phyloP scores from a whole-genome alignment of 176 grass and related monocot species.

The Triticum urartu region DNA sequence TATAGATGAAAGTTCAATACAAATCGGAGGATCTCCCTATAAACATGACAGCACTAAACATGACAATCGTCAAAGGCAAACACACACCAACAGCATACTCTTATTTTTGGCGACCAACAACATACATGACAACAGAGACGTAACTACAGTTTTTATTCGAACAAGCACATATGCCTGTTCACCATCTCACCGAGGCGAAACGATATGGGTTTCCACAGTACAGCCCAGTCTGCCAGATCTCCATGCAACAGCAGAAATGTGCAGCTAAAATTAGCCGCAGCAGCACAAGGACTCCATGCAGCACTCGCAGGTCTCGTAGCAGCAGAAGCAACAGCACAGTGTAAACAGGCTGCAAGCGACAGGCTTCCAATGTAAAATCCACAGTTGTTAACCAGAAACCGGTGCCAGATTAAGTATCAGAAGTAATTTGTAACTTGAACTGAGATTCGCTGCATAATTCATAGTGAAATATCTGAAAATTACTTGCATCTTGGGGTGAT shows the following conservation, averaged over 20 bases:
- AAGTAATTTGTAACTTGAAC: background rate
- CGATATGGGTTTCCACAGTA: background rate
- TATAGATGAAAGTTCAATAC: too few species aligned
- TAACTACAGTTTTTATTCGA: slow-evolving; percentile 21
- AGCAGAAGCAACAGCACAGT: slow-evolving; percentile 60
- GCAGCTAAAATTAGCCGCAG: slow-evolving; percentile 29
- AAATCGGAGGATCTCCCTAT: background rate
- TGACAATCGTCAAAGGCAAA: background rate
- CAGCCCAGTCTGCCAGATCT: background rate
- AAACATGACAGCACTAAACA: too few species aligned
- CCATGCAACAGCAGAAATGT: background rate
- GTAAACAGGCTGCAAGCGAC: slow-evolving; percentile 44
- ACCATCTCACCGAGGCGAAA: background rate
- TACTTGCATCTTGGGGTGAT: background rate
- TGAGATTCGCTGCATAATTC: background rate
- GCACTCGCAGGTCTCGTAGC: slow-evolving; percentile 54
- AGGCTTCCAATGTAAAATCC: background rate
- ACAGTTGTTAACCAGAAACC: background rate
- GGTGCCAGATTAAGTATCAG: background rate
- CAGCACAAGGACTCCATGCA: slow-evolving; percentile 57
- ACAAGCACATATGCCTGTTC: background rate
- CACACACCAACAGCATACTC: background rate
- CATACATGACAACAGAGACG: background rate
- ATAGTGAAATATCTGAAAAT: background rate
- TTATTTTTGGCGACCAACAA: too few species aligned